phyloP scores from a whole-genome alignment of 768 basidiomycete species.

The Cubamyces sp. region DNA sequence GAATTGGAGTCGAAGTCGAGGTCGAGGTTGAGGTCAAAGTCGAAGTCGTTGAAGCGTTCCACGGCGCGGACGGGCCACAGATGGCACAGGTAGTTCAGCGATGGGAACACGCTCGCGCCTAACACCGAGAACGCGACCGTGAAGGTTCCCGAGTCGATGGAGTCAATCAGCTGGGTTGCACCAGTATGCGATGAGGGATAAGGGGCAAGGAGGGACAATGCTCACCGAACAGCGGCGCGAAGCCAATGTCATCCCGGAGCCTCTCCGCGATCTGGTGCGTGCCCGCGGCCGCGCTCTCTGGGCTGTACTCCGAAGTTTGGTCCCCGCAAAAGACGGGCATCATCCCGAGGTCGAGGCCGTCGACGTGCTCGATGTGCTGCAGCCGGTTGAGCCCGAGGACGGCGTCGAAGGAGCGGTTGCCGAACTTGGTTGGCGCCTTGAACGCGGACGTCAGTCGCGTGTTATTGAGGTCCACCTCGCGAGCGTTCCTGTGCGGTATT shows the following conservation, averaged over 20 bases:
- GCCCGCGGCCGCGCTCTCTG: not conserved
- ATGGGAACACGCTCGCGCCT: not conserved
- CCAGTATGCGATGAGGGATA: too few species aligned
- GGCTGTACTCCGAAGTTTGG: not conserved
- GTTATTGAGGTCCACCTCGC: too few species aligned
- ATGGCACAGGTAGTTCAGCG: slow-evolving; percentile 3
- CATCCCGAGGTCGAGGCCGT: not conserved
- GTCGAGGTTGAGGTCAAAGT: too few species aligned
- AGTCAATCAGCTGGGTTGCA: too few species aligned
- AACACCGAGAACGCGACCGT: too few species aligned
- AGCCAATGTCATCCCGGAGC: not conserved
- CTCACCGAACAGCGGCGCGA: not conserved
- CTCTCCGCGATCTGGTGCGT: not conserved
- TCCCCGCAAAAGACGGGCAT: slow-evolving; percentile 7
- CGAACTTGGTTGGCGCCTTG: not conserved
- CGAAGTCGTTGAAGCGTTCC: not conserved
- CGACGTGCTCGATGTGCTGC: not conserved
- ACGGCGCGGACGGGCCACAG: slow-evolving; percentile 6
- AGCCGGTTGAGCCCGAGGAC: too few species aligned
- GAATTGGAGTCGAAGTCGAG: too few species aligned
- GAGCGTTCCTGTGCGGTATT: too few species aligned
- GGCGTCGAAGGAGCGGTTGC: too few species aligned
- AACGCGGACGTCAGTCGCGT: too few species aligned
- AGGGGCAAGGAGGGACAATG: too few species aligned
- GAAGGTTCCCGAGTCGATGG: too few species aligned